Percentiles rank a stretch among this genome's conserved stretches.
These are phyloP conservation scores for Suhomyces kilbournensis DNA, from an alignment of 805 yeast species.

Conservation along the genomic window DNA sequence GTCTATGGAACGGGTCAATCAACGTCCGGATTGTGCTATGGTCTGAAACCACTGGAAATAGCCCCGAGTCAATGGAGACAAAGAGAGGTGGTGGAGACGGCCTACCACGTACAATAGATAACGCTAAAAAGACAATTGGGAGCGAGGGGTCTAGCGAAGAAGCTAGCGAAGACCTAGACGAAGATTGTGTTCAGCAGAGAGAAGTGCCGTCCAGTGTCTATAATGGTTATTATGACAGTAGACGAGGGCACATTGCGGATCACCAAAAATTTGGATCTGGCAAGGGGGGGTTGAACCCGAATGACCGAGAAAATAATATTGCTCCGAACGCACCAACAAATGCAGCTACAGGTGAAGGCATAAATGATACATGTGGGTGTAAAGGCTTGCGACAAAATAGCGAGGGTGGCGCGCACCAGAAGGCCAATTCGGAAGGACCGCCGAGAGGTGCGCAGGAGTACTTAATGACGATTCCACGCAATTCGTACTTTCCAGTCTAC, in stretches of 20 bases:
- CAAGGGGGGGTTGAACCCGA: background rate
- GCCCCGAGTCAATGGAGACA: background rate
- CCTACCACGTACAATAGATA: background rate
- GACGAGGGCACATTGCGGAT: background rate
- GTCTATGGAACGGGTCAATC: slow-evolving; percentile 55
- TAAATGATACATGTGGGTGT: background rate
- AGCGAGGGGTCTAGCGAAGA: background rate
- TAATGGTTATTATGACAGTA: background rate
- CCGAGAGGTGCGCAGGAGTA: slow-evolving; percentile 10
- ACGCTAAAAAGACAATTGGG: background rate
- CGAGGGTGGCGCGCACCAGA: background rate
- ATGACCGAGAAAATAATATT: background rate
- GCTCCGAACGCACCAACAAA: background rate
- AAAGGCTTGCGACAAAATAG: background rate
- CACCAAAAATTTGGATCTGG: background rate
- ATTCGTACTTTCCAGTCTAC: slow-evolving; percentile 50
- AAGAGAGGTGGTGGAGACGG: background rate
- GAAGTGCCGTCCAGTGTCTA: background rate
- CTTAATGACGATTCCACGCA: slow-evolving; percentile 33
- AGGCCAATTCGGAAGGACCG: background rate
- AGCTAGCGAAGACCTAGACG: background rate
- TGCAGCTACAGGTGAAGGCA: background rate
- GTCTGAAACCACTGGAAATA: background rate
- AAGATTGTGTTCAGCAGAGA: background rate
- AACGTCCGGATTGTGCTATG: slow-evolving; percentile 29